Conservation (phyloP, 257 asterid genomes). For the Nicotiana undulata region DNA sequence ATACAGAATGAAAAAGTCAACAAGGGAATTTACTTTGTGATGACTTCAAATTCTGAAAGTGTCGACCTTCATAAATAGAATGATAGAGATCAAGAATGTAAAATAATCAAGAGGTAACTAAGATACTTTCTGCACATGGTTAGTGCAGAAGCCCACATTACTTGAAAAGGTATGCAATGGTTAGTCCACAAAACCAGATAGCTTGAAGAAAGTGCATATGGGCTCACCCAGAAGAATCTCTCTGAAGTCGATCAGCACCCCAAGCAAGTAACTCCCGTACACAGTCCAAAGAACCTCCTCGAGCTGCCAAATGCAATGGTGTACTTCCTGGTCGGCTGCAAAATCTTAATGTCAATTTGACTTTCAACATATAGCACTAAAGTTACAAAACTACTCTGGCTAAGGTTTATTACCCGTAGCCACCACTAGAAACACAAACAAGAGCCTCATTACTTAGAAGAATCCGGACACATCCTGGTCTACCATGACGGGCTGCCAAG, state of each 20-base stretch:
- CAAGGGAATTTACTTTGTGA: not conserved
- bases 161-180: not conserved
- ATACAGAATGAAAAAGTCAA: not conserved
- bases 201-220: not conserved
- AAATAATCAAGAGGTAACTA: not conserved
- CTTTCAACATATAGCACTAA: not conserved
- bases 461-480: conserved; percentile 52
- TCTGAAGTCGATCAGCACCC: conserved; percentile 75
- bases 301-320: conserved; percentile 85
- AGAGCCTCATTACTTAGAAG: conserved; percentile 66
- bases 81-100: not conserved
- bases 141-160: not conserved
- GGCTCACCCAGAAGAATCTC: conserved; percentile 72
- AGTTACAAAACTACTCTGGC: not conserved
- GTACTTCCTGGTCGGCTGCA: conserved; percentile 66
- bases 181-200: not conserved
- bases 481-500: conserved; percentile 73
- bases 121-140: not conserved
- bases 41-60: not conserved
- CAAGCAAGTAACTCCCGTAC: conserved; percentile 72
- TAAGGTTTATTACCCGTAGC: conserved; percentile 42
- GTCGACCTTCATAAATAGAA: not conserved
- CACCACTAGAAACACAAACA: conserved; percentile 62
- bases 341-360: not conserved
- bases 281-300: conserved; percentile 76